Conservation (phyloP, 805 yeast species). For the Suhomyces emberorum region DNA sequence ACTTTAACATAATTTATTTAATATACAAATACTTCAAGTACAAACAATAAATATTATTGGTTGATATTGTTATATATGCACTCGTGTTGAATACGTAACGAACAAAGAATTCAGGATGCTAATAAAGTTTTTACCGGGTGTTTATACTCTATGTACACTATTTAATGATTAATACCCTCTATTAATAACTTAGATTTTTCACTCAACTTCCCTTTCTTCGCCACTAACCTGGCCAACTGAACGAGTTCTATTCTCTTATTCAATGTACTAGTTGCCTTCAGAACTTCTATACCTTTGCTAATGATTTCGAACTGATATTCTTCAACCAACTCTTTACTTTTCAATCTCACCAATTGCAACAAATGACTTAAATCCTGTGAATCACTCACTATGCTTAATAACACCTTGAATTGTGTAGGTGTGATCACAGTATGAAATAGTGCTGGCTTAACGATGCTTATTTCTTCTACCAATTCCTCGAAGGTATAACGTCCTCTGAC, state of each 20-base stretch:
- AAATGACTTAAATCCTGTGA: slow-evolving; percentile 28
- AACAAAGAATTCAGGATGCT: no score
- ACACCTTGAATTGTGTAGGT: slow-evolving; percentile 16
- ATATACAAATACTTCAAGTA: no score
- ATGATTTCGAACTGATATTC: slow-evolving; percentile 16
- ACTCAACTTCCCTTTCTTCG: slow-evolving; percentile 3
- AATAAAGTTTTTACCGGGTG: no score
- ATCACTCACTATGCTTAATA: slow-evolving; percentile 20
- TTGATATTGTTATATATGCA: neutral
- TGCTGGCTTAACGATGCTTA: slow-evolving; percentile 21
- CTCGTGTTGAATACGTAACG: neutral
- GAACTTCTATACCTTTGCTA: neutral
- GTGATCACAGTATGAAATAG: slow-evolving; percentile 24
- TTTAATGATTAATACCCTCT: slow-evolving; percentile 1
- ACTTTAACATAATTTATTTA: no score
- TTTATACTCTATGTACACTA: slow-evolving; percentile 1
- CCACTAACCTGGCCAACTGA: slow-evolving; percentile 20
- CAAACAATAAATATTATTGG: neutral
- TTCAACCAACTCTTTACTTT: slow-evolving; percentile 9
- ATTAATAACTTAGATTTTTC: slow-evolving; percentile 4
- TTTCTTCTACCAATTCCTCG: neutral
- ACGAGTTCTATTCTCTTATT: slow-evolving; percentile 14
- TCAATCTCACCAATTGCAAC: slow-evolving; percentile 15
- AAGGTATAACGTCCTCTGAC: neutral
- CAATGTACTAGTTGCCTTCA: slow-evolving; percentile 13